phyloP scores from a whole-genome alignment of 768 basidiomycete species.

The Phlebiopsis flavidoalba region DNA sequence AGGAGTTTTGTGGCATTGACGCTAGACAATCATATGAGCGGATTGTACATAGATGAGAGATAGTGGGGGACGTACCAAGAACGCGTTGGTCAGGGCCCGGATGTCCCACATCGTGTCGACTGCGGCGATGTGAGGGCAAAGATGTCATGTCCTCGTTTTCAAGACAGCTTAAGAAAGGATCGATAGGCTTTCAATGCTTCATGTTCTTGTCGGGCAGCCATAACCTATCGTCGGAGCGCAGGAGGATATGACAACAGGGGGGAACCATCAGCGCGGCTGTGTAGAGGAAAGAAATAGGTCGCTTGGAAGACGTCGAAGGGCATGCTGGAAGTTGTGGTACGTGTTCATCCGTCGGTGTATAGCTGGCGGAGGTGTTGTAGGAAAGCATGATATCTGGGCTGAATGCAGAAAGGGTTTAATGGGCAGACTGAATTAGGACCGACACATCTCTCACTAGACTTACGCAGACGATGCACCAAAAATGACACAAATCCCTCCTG shows the following conservation, averaged over 20 bases:
- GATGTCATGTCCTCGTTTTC: slow-evolving; percentile 70
- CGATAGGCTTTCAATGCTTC: slow-evolving; percentile 1
- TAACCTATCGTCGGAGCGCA: slow-evolving; percentile 33
- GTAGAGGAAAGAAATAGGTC: slow-evolving; percentile 76
- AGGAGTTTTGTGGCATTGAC: slow-evolving; percentile 91
- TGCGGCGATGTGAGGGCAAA: slow-evolving; percentile 83
- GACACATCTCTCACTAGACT: slow-evolving; percentile 25
- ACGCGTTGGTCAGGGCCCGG: slow-evolving; percentile 91
- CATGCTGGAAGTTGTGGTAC: slow-evolving; percentile 98
- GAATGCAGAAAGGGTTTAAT: neutral
- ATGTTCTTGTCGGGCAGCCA: slow-evolving; percentile 36
- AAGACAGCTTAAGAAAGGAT: slow-evolving; percentile 31
- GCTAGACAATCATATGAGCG: slow-evolving; percentile 39
- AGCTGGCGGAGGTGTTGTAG: slow-evolving; percentile 86
- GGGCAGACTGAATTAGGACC: neutral
- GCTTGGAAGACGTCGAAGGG: slow-evolving; percentile 95
- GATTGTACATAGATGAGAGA: neutral
- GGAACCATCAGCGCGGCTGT: slow-evolving; percentile 78
- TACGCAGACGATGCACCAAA: slow-evolving; percentile 56
- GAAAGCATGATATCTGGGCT: slow-evolving; percentile 75
- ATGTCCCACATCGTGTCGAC: slow-evolving; percentile 97
- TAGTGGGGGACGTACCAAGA: slow-evolving; percentile 64
- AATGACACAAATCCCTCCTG: slow-evolving; percentile 46
- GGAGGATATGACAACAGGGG: slow-evolving; percentile 66
- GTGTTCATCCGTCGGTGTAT: slow-evolving; percentile 87